These are phyloP conservation scores for Ballota nigra DNA, from an alignment of 257 asterid genomes.

Conservation along the genomic window DNA sequence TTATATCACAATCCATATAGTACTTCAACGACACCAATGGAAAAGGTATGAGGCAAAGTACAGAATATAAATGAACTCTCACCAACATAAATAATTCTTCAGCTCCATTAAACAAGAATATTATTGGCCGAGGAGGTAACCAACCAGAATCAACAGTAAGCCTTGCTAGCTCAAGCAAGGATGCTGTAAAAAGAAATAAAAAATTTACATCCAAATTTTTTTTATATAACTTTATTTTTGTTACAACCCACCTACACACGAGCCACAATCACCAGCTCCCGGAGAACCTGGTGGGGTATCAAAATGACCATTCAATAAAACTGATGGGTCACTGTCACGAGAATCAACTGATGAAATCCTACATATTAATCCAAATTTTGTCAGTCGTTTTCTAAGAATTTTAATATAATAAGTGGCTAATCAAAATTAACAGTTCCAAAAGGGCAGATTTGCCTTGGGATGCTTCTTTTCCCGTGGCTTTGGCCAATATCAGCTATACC, in stretches of 20 bases:
- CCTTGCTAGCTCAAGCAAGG: conserved; percentile 91
- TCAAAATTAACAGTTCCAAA: not conserved
- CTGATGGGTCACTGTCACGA: conserved; percentile 69
- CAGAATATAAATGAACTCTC: conserved; percentile 32
- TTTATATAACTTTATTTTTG: not conserved
- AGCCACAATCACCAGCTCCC: conserved; percentile 99
- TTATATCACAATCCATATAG: not conserved
- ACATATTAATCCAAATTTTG: conserved; percentile 30
- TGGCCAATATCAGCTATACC: not conserved
- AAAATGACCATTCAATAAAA: conserved; percentile 85
- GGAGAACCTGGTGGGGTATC: conserved; percentile 93
- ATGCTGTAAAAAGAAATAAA: conserved; percentile 57
- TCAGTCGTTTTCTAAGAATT: conserved; percentile 14
- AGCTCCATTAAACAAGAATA: conserved; percentile 96
- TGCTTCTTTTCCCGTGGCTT: not conserved
- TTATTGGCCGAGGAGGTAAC: conserved; percentile 87
- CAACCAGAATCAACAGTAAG: conserved; percentile 82
- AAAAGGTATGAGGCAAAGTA: conserved; percentile 11
- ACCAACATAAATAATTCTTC: conserved; percentile 98
- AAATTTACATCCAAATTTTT: conserved; percentile 23
- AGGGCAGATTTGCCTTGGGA: not conserved
- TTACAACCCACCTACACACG: conserved; percentile 84
- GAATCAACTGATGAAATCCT: conserved; percentile 82
- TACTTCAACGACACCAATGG: conserved; percentile 6
- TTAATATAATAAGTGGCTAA: conserved; percentile 6